Conservation (phyloP, 1,139 yeast species). For the Pichia sp. region DNA sequence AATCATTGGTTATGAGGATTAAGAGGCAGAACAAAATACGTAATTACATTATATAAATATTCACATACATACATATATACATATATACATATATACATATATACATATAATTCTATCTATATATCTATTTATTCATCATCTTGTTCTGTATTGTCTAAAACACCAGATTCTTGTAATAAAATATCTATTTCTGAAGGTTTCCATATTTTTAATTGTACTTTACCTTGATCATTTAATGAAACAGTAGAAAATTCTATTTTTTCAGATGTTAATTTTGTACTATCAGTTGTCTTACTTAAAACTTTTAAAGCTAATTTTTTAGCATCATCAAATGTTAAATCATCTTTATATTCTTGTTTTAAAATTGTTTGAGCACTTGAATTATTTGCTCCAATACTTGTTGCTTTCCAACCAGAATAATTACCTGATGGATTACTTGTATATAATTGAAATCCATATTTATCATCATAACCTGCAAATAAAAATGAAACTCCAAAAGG, state of each 20-base stretch:
- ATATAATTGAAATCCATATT: conserved; percentile 84
- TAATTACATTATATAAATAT: no score
- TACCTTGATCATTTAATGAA: conserved; percentile 42
- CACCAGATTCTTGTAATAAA: conserved; percentile 41
- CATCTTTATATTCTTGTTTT: conserved; percentile 91
- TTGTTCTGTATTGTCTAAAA: neutral
- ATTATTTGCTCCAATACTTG: conserved; percentile 93
- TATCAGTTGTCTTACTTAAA: conserved; percentile 89
- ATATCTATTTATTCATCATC: neutral
- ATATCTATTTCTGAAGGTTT: conserved; percentile 67
- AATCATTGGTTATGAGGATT: no score
- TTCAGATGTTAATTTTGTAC: conserved; percentile 76
- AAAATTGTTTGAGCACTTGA: conserved; percentile 92
- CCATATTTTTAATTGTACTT: conserved; percentile 70
- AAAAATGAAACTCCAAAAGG: conserved; percentile 97
- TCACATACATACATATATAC: no score
- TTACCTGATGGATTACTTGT: conserved; percentile 97
- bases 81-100: no score
- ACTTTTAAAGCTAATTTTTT: conserved; percentile 86
- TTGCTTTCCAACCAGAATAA: conserved; percentile 98
- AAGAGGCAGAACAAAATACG: no score
- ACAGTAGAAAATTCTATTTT: conserved; percentile 88
- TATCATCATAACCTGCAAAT: conserved; percentile 92
- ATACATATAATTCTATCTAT: neutral
- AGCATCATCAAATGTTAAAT: conserved; percentile 69